phyloP scores from a whole-genome alignment of 2,329 filamentous ascomycete genomes.

The Trichoderma harzianum region DNA sequence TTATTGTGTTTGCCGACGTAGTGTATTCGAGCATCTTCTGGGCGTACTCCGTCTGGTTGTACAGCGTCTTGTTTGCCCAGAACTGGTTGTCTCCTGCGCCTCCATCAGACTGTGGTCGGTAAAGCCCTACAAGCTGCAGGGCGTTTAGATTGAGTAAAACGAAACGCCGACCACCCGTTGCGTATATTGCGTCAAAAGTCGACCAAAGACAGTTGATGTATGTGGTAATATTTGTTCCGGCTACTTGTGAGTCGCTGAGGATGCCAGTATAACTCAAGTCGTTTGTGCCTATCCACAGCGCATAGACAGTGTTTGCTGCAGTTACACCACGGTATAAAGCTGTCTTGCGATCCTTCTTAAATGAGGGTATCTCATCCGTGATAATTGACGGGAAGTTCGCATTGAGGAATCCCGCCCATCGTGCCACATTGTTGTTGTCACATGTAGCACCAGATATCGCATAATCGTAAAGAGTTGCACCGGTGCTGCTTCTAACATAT shows the following conservation, averaged over 20 bases:
- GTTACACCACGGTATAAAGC: slow-evolving; percentile 41
- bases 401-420: slow-evolving; percentile 46
- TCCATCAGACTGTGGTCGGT: slow-evolving; percentile 37
- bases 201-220: slow-evolving; percentile 68
- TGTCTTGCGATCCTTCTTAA: slow-evolving; percentile 47
- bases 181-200: slow-evolving; percentile 61
- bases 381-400: slow-evolving; percentile 58
- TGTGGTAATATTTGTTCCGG: slow-evolving; percentile 57
- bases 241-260: slow-evolving; percentile 60
- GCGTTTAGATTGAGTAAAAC: slow-evolving; percentile 69
- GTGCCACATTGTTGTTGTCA: slow-evolving; percentile 63
- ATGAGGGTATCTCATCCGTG: slow-evolving; percentile 59
- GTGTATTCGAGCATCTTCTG: slow-evolving; percentile 47
- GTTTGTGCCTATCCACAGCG: slow-evolving; percentile 79
- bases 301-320: slow-evolving; percentile 63
- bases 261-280: slow-evolving; percentile 67
- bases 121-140: slow-evolving; percentile 63
- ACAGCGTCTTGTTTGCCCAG: slow-evolving; percentile 44
- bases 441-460: slow-evolving; percentile 71
- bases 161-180: slow-evolving; percentile 64
- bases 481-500: slow-evolving; percentile 59
- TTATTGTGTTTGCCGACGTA: slow-evolving; percentile 46
- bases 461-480: slow-evolving; percentile 61
- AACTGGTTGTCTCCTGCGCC: slow-evolving; percentile 32
- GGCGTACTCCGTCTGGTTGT: slow-evolving; percentile 47